Base-by-base conservation (phyloP, 2,329 filamentous ascomycete genomes). In the Rhynchosporium secalis region DNA sequence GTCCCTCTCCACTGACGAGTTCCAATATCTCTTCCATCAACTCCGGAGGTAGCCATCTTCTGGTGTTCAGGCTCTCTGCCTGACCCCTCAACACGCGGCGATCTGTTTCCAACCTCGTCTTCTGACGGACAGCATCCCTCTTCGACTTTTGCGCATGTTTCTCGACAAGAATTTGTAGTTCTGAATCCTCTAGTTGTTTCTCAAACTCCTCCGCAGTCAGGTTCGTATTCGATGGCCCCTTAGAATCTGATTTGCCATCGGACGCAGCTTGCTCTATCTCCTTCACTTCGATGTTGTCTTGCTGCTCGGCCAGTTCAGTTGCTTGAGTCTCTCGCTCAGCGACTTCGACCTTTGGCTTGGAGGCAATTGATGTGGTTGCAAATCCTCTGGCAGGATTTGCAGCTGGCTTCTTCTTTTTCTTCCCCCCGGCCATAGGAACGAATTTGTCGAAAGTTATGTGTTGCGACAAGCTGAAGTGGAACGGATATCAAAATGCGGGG, bases 311-410 rank as follows among this genome's bases (percentile, higher is more conserved):
- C 43, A 64, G 56, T 28, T 66, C 59, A 31, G 65, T 62, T 55
- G 56, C 58, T 56, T 67, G 72, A 40, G 57, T 58, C 48, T 69
- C 73, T 48, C 71, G 66, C 47, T 77, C 76, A 43, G 77, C 73
- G 62, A 76, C 66, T 72, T 94, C 92, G 51, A 84, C 80, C 74
- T 91, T 83, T 8, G 86, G 82, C 70, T 93, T 96, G 29, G 92
- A 96, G 48, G 92, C 91, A 63, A 96, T 84, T 1, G 94, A 98
- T 12, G 91, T 96, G 4, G 95, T 99, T 67, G 94, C 92, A 78
- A 97, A 96, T 20, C 93, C 95, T 75, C 95, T 84, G 45, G 92
- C 92, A 63, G 93, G 91, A 76, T 97, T 98, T 38, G 88, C 85
- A 31, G 86, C 85, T 60, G 90, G 83, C 83, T 97, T 98, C 81